Percentiles rank a stretch among this genome's conserved stretches.
Conservation (phyloP, 2,329 filamentous ascomycete genomes). For the Clarireedia monteithiana region DNA sequence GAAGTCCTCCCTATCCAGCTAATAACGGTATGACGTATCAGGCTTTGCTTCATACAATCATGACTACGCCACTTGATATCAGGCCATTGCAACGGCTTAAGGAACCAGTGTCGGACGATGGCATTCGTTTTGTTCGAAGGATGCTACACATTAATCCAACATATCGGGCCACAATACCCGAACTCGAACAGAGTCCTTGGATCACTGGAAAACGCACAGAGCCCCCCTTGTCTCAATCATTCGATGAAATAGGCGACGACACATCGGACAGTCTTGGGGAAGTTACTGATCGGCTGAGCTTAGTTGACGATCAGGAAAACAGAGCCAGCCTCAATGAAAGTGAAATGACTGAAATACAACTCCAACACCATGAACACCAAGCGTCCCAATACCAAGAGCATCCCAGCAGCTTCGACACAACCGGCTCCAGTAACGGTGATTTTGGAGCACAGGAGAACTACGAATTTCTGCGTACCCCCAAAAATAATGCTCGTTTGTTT, state of each 20-base stretch:
- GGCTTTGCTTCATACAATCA: slow-evolving; percentile 77
- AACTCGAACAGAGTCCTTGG: slow-evolving; percentile 70
- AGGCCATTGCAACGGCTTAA: slow-evolving; percentile 47
- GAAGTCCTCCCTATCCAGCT: slow-evolving; percentile 72
- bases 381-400: slow-evolving; percentile 15
- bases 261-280: slow-evolving; percentile 19
- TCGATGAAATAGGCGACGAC: slow-evolving; percentile 22
- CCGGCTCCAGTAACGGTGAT: slow-evolving; percentile 2
- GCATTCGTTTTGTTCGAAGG: slow-evolving; percentile 65
- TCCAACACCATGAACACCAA: too few relatives aligned
- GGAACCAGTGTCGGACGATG: slow-evolving; percentile 50
- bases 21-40: slow-evolving; percentile 67
- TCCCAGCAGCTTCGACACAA: slow-evolving; percentile 23
- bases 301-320: slow-evolving; percentile 12
- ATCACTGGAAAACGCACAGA: slow-evolving; percentile 34
- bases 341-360: slow-evolving; percentile 20
- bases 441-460: slow-evolving; percentile 13
- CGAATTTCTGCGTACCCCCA: slow-evolving; percentile 10
- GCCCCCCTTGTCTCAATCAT: slow-evolving; percentile 17
- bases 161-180: slow-evolving; percentile 62
- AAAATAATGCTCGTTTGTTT: slow-evolving; percentile 22
- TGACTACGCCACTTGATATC: slow-evolving; percentile 66
- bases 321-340: slow-evolving; percentile 14
- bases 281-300: slow-evolving; percentile 26
- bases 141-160: slow-evolving; percentile 80